These are phyloP conservation scores for Aspergillus asperescens DNA, from an alignment of 495 filamentous ascomycete species.

Conservation along the genomic window DNA sequence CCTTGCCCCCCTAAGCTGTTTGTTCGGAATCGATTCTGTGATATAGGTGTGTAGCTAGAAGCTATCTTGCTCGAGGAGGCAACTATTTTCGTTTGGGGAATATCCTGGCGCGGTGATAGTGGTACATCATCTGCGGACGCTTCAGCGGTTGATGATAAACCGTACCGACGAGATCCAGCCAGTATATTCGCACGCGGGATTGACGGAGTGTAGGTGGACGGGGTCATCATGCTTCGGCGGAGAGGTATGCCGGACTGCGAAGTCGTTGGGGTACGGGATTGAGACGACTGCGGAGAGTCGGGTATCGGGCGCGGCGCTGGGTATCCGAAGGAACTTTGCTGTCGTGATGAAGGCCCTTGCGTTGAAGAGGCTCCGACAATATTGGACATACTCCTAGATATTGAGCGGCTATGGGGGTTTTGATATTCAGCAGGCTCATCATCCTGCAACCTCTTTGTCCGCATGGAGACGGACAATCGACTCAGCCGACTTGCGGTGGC, in stretches of 20 bases:
- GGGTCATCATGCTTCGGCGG: constrained; percentile 41
- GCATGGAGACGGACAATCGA: constrained; percentile 37
- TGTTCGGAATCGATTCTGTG: constrained; percentile 35
- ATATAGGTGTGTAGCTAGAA: constrained; percentile 40
- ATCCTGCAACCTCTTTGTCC: constrained; percentile 32
- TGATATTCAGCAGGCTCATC: constrained; percentile 27
- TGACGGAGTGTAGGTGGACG: constrained; percentile 33
- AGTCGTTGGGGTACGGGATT: constrained; percentile 39
- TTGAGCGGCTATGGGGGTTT: constrained; percentile 26
- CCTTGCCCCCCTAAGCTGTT: constrained; percentile 39
- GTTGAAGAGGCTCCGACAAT: constrained; percentile 27
- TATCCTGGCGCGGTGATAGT: constrained; percentile 21
- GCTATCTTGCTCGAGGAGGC: constrained; percentile 37
- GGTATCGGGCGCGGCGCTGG: constrained; percentile 28
- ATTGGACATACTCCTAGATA: constrained; percentile 40
- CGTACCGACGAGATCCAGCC: constrained; percentile 46
- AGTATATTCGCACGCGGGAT: constrained; percentile 42
- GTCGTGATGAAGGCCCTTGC: constrained; percentile 28
- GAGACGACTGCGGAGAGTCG: constrained; percentile 22
- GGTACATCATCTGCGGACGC: constrained; percentile 20
- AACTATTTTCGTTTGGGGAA: constrained; percentile 34
- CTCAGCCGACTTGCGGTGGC: constrained; percentile 33
- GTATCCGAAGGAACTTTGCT: constrained; percentile 42
- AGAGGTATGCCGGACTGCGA: constrained; percentile 39
- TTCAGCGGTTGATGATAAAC: constrained; percentile 25